A percentile compares a stretch with the other conserved stretches of the same genome.
These are phyloP conservation scores for Coffea canephora DNA, from an alignment of 257 asterid genomes.

Conservation along the genomic window DNA sequence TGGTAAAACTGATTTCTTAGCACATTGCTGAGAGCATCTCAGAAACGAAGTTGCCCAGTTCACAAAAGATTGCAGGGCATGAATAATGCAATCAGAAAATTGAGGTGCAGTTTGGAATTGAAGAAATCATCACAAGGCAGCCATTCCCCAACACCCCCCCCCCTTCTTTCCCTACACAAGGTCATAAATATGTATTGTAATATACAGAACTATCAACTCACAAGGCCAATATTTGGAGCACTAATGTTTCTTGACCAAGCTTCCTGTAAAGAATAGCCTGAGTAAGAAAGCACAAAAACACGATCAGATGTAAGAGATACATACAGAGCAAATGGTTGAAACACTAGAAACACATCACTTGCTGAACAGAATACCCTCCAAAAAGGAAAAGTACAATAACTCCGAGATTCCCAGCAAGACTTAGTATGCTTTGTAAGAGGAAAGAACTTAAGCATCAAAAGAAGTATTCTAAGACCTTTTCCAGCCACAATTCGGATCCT, in stretches of 20 bases:
- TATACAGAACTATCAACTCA: conserved; percentile 35
- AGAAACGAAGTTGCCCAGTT: not conserved
- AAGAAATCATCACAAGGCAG: not conserved
- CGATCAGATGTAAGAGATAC: not conserved
- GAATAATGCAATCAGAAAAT: not conserved
- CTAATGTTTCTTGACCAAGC: conserved; percentile 90
- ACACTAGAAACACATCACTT: not conserved
- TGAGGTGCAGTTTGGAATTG: not conserved
- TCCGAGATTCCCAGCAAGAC: not conserved
- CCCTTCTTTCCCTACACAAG: not conserved
- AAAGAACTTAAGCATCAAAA: not conserved
- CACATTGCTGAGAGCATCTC: not conserved
- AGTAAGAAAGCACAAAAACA: conserved; percentile 24
- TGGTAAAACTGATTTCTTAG: not conserved
- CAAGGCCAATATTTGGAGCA: conserved; percentile 89
- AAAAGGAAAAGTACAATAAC: not conserved
- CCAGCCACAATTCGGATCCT: conserved; percentile 89
- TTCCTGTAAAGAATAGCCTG: conserved; percentile 97
- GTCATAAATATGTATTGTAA: not conserved
- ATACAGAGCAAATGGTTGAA: not conserved
- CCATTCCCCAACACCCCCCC: too few species aligned
- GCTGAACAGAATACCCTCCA: not conserved
- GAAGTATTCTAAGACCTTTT: conserved; percentile 55
- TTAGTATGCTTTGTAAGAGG: not conserved
- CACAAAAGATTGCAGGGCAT: not conserved